Base-by-base conservation (phyloP, 768 basidiomycete species). In the Solioccasus polychromus region DNA sequence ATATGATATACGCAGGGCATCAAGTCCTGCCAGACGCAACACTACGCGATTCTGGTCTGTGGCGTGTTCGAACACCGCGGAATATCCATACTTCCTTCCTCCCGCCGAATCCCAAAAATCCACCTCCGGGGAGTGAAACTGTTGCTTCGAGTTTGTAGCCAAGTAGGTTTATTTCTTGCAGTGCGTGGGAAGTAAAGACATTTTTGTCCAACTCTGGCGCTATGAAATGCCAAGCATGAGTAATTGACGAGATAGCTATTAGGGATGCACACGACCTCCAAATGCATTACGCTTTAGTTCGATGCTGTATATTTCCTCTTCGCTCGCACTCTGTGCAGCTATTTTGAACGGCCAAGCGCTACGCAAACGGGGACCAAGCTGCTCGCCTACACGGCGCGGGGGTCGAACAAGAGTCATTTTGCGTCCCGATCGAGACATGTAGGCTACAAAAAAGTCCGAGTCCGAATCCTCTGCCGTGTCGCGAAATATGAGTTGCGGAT, bases 401-500 rank as follows among this genome's bases (percentile, higher is more conserved):
- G 71, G 71, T 31, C 72, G 67, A 34, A 74, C 57, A 18, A 78
- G 60, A 8, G 67, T 68, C 42, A 88, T 59, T 42, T 77, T 75
- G 41, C 78, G 73, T 4, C 83, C 85, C 8, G 76, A 70, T 39
- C 74, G 72, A 31, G 83, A 83, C 54, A 88, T 74, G 58, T 75
- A 78, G 18, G 80, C 80, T 15, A 83, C 61, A 57, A 90, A 88
- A 62, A 87, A 85, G 37, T 74, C 67, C 0, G 78, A 72, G 10
- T 71, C 62, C 18, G 48, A 51, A 54, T 85, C 80, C 8, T 73
- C 69, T 23, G 66, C 60, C 18, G 71, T 69, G 32, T 77, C 73
- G 50, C 77, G 74, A 60, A 89, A 90, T 38, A 89, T 69, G n/a
- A 88, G 72, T 19, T 82, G 80, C 36, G 85, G 82, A 30, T 75